Base-by-base conservation (phyloP, 345 rosid genomes). In the Corymbia maculata region DNA sequence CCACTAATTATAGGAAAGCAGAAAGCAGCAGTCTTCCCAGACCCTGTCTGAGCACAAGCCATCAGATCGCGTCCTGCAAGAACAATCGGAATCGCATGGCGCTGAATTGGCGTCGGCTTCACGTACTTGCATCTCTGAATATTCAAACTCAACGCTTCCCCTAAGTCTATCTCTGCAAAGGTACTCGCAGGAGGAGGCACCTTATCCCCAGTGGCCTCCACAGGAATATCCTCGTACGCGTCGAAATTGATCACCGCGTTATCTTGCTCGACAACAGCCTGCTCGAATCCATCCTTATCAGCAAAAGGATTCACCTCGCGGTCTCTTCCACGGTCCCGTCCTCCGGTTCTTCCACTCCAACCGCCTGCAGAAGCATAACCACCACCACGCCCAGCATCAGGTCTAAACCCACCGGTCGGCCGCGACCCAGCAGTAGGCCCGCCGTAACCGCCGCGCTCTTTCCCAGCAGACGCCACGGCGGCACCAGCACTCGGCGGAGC, bases 1-100 rank as follows among this genome's bases (percentile, higher is more conserved):
- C 96, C 96, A 88, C 92, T 91, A 86, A 94, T 93, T 70, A 94
- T 92, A 8, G 96, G 96, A 86, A 94, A 94, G 90, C 96, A 94
- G 87, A 94, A 94, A 36, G 95, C 95, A 89, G 95, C 95, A 52
- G 95, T 94, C 92, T 94, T 94, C 51, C 95, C 95, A 15, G 96
- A 94, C 85, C 96, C 96, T 49, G 96, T 94, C 90, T 94, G 96
- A 85, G 96, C 96, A 45, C 96, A 94, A 47, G 96, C 96, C 96
- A 94, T 94, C 90, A 94, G 89, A 88, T 94, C 96, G 66, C 96
- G 89, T 50, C 96, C 95, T 3, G 88, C 93, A 4, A 92, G 90
- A 8, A 92, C 91, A 59, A 94, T 93, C 12, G 96, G 96, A 52
- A 94, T 94, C 0, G 95, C 95, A 89, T 94, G 85, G 49, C 96